These are phyloP conservation scores for Cladosporium sp. DNA, from an alignment of 2,329 filamentous ascomycete species.

Conservation along the genomic window DNA sequence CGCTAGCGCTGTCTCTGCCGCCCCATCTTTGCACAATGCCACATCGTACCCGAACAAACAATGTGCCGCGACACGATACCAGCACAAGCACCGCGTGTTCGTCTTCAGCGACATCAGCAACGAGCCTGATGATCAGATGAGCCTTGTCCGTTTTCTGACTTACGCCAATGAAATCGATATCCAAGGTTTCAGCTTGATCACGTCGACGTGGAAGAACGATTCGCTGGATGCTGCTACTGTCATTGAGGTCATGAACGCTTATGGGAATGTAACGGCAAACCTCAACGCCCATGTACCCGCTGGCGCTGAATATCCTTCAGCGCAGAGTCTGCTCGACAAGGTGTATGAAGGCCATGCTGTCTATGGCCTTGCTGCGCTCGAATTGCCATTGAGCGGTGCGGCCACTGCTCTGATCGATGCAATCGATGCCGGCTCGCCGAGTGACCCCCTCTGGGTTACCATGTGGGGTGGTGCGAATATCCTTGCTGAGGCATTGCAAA, in stretches of 20 bases:
- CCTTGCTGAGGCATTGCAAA: conserved; percentile 50
- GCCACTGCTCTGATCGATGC: conserved; percentile 27
- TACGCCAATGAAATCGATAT: conserved; percentile 30
- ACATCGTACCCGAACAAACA: background rate
- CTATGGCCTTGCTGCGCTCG: conserved; percentile 40
- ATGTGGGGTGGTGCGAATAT: conserved; percentile 55
- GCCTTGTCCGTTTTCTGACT: conserved; percentile 27
- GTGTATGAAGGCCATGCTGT: conserved; percentile 41
- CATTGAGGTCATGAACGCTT: conserved; percentile 31
- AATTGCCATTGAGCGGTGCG: conserved; percentile 21
- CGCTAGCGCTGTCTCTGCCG: background rate
- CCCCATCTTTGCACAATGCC: background rate
- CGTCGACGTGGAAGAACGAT: conserved; percentile 29
- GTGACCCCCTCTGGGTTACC: conserved; percentile 49
- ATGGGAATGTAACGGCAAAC: conserved; percentile 20
- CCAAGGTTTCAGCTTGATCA: conserved; percentile 28
- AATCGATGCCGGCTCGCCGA: conserved; percentile 21
- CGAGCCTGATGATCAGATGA: conserved; percentile 33
- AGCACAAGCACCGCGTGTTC: conserved; percentile 28
- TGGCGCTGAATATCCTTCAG: background rate
- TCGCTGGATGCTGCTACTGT: conserved; percentile 30
- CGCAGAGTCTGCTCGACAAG: background rate
- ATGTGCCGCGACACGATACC: conserved; percentile 3
- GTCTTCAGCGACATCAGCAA: conserved; percentile 33
- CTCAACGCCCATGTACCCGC: background rate